Base-by-base conservation (phyloP, 2,329 filamentous ascomycete genomes). In the Leptoxyphium fumago region DNA sequence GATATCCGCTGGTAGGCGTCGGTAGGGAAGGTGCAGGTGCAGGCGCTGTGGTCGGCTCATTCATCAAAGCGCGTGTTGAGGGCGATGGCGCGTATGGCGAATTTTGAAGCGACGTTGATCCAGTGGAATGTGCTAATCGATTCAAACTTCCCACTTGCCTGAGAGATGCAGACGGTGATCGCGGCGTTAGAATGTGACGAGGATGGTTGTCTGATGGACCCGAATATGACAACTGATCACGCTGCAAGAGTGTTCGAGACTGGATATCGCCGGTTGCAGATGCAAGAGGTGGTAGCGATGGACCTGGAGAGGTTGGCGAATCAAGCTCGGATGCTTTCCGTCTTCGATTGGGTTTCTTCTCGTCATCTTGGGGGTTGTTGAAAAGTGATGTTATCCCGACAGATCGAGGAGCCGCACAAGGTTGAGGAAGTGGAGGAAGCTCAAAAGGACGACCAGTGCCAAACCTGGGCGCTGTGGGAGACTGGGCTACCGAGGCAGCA, bases 151-250 rank as follows among this genome's bases (percentile, higher is more conserved):
- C 64, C 21, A 71, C 65, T 48, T 75, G 70, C 43, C 65, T 63
- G 36, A 69, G 43, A 5, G 11, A 13, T 3, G 13, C 15, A 4
- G 55, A 61, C 9, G 76, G 75, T 9, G 77, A 78, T 49, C 70
- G 68, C 1, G 77, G 74, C 10, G 73, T 77, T 47, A 78, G 55
- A n/a, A 75, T 69, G 29, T 70, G 69, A 49, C 75, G 49, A 13
- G 50, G 48, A 29, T n/a, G 42, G 38, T 28, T 38, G 52, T 34
- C 52, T 51, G 28, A 55, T 55, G 4, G 52, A 55, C 36, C 51
- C 57, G 45, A 55, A 61, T 14, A 44, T 53, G 44, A 54, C 21
- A 26, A 26, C 44, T 15, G 45, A 42, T 18, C 48, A 43, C 29
- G 36, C 29, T 18, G 40, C 29, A 29, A 38, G 43, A 18, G 50